These are phyloP conservation scores for Aspergillus sp. DNA, from an alignment of 2,329 filamentous ascomycete genomes.

Conservation along the genomic window DNA sequence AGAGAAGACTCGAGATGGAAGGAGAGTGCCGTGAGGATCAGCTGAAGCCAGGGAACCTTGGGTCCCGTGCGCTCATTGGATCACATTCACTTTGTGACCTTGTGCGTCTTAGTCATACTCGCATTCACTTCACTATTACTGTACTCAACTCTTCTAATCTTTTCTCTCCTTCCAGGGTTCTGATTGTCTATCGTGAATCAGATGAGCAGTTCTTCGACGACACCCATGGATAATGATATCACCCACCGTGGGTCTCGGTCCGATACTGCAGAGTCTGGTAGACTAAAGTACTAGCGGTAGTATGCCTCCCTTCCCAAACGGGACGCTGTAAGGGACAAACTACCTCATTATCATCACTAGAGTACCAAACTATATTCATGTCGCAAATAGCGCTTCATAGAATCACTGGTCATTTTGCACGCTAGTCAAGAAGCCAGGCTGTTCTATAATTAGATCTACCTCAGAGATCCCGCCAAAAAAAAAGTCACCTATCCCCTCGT, in stretches of 20 bases:
- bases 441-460: too few species aligned
- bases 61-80: neutral
- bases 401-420: too few species aligned
- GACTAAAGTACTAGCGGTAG: neutral
- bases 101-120: too few species aligned
- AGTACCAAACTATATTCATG: neutral
- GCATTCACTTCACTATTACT: neutral
- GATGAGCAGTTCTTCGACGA: too few species aligned
- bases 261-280: neutral
- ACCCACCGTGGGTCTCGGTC: neutral
- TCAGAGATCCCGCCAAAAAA: neutral
- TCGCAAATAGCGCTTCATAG: too few species aligned
- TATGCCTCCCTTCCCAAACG: slow-evolving; percentile 3
- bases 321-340: neutral
- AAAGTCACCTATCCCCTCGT: neutral
- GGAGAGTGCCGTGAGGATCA: neutral
- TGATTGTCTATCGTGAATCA: too few species aligned
- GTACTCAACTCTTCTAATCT: too few species aligned
- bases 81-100: too few species aligned
- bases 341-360: neutral
- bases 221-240: too few species aligned
- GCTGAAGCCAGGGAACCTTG: neutral
- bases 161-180: too few species aligned
- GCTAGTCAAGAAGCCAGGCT: too few species aligned
- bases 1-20: neutral